Percentiles rank a stretch among this genome's conserved stretches.
These are phyloP conservation scores for Aspergillus biplanus DNA, from an alignment of 495 filamentous ascomycete genomes.

Conservation along the genomic window DNA sequence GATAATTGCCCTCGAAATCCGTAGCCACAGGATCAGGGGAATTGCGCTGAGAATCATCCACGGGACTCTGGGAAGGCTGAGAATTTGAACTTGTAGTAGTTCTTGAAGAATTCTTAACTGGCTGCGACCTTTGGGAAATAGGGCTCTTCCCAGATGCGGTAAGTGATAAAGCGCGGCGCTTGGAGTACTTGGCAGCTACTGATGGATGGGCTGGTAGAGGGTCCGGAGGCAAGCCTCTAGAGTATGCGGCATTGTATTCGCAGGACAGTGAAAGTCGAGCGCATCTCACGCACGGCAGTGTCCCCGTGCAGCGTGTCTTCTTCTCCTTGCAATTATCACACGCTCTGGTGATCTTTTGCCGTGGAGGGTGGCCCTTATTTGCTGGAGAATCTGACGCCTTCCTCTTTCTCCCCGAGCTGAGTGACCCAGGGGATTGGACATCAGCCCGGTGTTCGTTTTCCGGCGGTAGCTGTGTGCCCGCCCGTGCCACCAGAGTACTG, in stretches of 20 bases:
- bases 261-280: conserved; percentile 43
- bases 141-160: conserved; percentile 18
- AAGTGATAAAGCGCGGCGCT: conserved; percentile 15
- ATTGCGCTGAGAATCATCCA: conserved; percentile 33
- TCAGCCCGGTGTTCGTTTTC: neutral
- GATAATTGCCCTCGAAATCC: conserved; percentile 52
- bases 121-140: conserved; percentile 16
- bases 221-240: conserved; percentile 46
- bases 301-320: conserved; percentile 51
- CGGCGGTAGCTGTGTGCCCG: conserved; percentile 23
- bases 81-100: conserved; percentile 7
- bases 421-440: conserved; percentile 1
- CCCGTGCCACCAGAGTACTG: conserved; percentile 25
- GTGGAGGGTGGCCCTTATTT: conserved; percentile 29
- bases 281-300: conserved; percentile 47
- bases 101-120: conserved; percentile 12
- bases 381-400: conserved; percentile 33
- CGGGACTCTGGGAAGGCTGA: conserved; percentile 15
- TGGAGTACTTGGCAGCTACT: conserved; percentile 13
- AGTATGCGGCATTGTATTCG: conserved; percentile 50
- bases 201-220: conserved; percentile 38
- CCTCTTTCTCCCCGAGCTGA: conserved; percentile 31
- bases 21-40: conserved; percentile 50
- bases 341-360: conserved; percentile 51
- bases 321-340: conserved; percentile 54